A percentile compares a stretch with the other conserved stretches of the same genome.
phyloP scores from a whole-genome alignment of 2,329 filamentous ascomycete genomes.

The Nothophoma quercina region DNA sequence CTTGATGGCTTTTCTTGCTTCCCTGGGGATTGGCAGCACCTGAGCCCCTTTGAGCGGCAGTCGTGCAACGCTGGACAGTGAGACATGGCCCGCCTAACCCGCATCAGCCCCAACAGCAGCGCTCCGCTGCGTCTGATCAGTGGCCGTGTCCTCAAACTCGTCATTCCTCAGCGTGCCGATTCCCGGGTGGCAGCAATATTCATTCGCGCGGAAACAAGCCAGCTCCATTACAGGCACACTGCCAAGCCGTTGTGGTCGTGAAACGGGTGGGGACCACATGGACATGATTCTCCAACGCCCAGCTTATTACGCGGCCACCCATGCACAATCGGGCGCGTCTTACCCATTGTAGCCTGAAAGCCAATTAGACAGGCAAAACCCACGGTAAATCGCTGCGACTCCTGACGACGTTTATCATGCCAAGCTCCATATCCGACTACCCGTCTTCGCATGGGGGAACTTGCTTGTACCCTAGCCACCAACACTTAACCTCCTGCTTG shows the following conservation, averaged over 20 bases:
- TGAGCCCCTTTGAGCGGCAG: constrained; percentile 1
- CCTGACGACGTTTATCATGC: constrained; percentile 36
- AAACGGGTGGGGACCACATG: constrained; percentile 31
- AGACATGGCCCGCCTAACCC: background rate
- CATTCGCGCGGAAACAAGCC: constrained; percentile 15
- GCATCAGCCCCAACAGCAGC: constrained; percentile 6
- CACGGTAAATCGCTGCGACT: constrained; percentile 26
- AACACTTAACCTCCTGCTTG: constrained; percentile 34
- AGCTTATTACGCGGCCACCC: constrained; percentile 40
- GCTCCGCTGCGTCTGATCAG: constrained; percentile 3
- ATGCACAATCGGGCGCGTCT: constrained; percentile 30
- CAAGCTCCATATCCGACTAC: constrained; percentile 40
- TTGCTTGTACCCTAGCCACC: constrained; percentile 37
- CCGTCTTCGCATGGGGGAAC: constrained; percentile 44
- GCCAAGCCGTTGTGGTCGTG: constrained; percentile 31
- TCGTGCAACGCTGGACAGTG: constrained; percentile 1
- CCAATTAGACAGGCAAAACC: constrained; percentile 29
- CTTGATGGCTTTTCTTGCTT: background rate
- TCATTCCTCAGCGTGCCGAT: constrained; percentile 19
- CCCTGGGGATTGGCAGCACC: background rate
- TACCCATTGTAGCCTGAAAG: constrained; percentile 26
- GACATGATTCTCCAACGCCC: constrained; percentile 28
- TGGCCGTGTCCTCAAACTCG: constrained; percentile 8
- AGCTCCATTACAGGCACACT: constrained; percentile 19
- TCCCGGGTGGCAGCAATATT: constrained; percentile 10